phyloP scores from a whole-genome alignment of 257 asterid genomes.

The Scutellaria baicalensis region DNA sequence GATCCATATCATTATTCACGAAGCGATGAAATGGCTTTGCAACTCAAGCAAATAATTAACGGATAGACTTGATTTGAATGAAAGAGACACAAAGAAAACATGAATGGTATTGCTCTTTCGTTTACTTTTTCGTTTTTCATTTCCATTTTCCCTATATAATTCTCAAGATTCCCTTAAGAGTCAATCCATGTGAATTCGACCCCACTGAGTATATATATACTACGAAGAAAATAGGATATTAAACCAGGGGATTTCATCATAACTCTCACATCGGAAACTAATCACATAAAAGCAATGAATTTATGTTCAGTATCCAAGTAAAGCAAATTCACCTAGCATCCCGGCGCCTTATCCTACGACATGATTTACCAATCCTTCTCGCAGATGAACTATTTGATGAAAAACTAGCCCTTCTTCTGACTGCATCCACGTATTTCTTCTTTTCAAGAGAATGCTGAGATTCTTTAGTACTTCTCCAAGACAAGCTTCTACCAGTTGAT shows the following conservation, averaged over 20 bases:
- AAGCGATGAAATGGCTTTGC: not conserved
- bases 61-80: not conserved
- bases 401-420: conserved; percentile 58
- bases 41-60: not conserved
- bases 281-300: not conserved
- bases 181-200: not conserved
- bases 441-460: conserved; percentile 44
- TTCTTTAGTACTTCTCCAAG: conserved; percentile 74
- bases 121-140: not conserved
- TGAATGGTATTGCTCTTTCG: not conserved
- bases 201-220: not conserved
- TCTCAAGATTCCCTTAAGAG: not conserved
- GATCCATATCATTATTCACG: conserved; percentile 2
- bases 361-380: conserved; percentile 76
- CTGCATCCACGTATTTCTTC: conserved; percentile 47
- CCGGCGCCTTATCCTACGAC: conserved; percentile 71
- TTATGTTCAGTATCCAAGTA: conserved; percentile 1
- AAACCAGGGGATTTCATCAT: not conserved
- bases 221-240: not conserved
- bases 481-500: conserved; percentile 68
- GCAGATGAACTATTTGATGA: conserved; percentile 44
- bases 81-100: not conserved
- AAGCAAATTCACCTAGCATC: conserved; percentile 51
- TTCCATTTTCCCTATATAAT: not conserved
- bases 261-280: not conserved